A percentile compares a stretch with the other conserved stretches of the same genome.
These are phyloP conservation scores for Magnolia changhungtana DNA, from an alignment of 164 flowering plant species.

Conservation along the genomic window DNA sequence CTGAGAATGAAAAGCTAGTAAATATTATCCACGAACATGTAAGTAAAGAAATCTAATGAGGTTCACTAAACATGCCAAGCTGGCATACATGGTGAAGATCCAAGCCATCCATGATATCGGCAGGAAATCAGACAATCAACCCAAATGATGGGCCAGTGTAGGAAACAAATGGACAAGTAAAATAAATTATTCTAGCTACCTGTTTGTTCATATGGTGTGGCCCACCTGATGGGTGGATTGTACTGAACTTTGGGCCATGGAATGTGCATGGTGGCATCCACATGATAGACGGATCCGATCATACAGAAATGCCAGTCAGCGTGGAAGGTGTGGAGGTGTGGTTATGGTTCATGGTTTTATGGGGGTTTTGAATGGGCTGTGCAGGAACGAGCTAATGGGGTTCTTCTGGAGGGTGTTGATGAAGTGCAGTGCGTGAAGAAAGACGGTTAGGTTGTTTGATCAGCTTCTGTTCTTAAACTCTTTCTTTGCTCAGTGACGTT, in stretches of 20 bases:
- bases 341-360: too few species aligned
- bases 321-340: too few species aligned
- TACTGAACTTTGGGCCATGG: too few species aligned
- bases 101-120: too few species aligned
- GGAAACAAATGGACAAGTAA: too few species aligned
- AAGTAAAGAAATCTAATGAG: background rate
- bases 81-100: too few species aligned
- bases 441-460: background rate
- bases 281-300: background rate
- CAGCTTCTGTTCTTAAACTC: background rate
- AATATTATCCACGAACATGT: background rate
- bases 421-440: background rate
- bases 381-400: slow-evolving; percentile 5
- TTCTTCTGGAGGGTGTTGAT: background rate
- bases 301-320: too few species aligned
- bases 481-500: background rate
- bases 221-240: background rate
- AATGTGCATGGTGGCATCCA: background rate
- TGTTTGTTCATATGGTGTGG: background rate
- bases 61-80: background rate
- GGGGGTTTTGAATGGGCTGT: background rate
- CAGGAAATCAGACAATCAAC: too few species aligned
- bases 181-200: too few species aligned
- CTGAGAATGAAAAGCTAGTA: background rate
- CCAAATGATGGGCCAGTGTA: too few species aligned